Percentiles rank a stretch among this genome's conserved stretches.
phyloP scores from a whole-genome alignment of 129 eudicot genomes.

The Cynara cardunculus region DNA sequence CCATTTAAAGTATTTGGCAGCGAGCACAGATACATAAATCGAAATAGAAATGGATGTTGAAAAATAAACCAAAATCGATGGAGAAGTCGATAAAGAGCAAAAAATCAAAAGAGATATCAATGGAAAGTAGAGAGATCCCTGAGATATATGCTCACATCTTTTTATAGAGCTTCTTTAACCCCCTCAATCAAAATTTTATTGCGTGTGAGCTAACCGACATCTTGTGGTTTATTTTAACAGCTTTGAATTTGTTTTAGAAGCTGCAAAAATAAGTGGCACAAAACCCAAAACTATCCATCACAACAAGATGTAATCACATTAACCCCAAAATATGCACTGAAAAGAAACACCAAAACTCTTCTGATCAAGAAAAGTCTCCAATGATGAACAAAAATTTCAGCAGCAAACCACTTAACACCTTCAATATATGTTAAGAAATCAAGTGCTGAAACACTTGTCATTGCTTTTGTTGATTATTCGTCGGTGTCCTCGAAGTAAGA shows the following conservation, averaged over 20 bases:
- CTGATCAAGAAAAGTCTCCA: background rate
- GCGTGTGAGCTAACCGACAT: too few relatives aligned
- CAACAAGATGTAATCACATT: background rate
- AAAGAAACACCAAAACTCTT: constrained; percentile 11
- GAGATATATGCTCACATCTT: too few relatives aligned
- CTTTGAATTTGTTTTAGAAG: background rate
- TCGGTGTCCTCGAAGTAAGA: constrained; percentile 36
- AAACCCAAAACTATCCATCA: background rate
- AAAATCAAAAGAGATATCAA: too few relatives aligned
- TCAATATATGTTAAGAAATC: background rate
- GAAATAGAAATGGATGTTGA: too few relatives aligned
- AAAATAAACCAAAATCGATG: too few relatives aligned
- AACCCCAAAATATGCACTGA: constrained; percentile 4
- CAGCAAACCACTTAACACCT: background rate
- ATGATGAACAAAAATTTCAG: background rate
- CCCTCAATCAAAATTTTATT: too few relatives aligned
- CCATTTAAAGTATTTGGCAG: too few relatives aligned
- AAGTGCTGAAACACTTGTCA: background rate
- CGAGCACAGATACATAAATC: too few relatives aligned
- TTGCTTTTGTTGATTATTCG: constrained; percentile 8
- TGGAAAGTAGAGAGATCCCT: too few relatives aligned
- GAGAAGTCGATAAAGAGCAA: too few relatives aligned
- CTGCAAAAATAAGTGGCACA: background rate
- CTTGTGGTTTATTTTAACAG: background rate
- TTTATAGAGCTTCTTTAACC: too few relatives aligned